A percentile compares a stretch with the other conserved stretches of the same genome.
Conservation (phyloP, 805 yeast species). For the Candida coquimbonensis region DNA sequence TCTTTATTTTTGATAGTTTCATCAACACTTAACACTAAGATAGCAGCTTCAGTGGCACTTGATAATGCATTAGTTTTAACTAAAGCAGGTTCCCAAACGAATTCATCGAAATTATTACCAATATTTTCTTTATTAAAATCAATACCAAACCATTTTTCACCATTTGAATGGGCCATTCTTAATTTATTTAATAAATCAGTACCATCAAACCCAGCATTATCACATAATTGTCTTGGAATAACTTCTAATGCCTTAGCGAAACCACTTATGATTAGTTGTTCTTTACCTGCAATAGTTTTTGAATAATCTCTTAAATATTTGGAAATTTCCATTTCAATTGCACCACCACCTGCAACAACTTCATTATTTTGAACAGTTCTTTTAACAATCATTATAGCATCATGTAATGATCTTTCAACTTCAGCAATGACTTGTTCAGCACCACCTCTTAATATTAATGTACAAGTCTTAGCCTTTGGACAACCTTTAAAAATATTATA, state of each 20-base stretch:
- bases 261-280: constrained; percentile 86
- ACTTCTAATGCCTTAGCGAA: constrained; percentile 93
- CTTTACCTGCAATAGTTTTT: constrained; percentile 87
- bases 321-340: constrained; percentile 95
- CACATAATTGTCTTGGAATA: constrained; percentile 95
- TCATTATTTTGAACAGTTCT: constrained; percentile 82
- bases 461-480: constrained; percentile 88
- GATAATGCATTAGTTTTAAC: constrained; percentile 90
- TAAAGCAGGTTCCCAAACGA: constrained; percentile 97
- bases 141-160: constrained; percentile 87
- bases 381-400: constrained; percentile 97
- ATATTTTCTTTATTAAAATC: constrained; percentile 81
- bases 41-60: constrained; percentile 96
- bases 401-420: constrained; percentile 95
- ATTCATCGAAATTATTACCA: constrained; percentile 75
- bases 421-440: constrained; percentile 98
- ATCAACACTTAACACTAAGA: constrained; percentile 87
- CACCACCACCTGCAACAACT: constrained; percentile 99
- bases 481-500: constrained; percentile 91
- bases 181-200: constrained; percentile 87
- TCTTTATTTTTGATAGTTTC: constrained; percentile 81
- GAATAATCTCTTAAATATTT: constrained; percentile 82
- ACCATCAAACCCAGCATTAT: constrained; percentile 98
- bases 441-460: constrained; percentile 91
- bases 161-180: constrained; percentile 91